Base-by-base conservation (phyloP, 2,329 filamentous ascomycete genomes). In the Phialocephala subalpina region DNA sequence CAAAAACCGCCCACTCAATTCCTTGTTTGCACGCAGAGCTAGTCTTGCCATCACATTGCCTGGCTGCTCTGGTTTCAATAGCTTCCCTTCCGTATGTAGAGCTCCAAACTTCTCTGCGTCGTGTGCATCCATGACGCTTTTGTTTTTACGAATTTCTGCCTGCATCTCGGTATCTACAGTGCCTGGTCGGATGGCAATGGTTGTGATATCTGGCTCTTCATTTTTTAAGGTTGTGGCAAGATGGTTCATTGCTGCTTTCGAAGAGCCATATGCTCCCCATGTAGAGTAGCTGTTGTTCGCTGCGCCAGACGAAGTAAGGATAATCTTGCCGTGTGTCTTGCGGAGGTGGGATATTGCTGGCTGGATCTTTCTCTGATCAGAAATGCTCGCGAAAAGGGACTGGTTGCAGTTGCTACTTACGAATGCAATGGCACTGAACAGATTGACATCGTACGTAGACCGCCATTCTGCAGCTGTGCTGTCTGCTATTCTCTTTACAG, bases 121-220 rank as follows among this genome's bases (percentile, higher is more conserved):
- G 60, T 83, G 82, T 22, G 80, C 79, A 70, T 87, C 85, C 85
- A 92, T 87, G 18, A 79, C 80, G 33, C 80, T 82, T 8, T 85
- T 82, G 77, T 96, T 91, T 65, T 88, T 89, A 59, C 96, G 84
- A 64, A 99, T 86, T 64, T 91, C 86, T n/a, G 84, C 84, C 77
- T 97, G 94, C 94, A 97, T 97, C 60, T 90, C 90, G 0, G 94
- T 97, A 75, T 97, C 92, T 8, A 97, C 91, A 55, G 92, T 88
- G 2, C 94, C 94, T 0, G 94, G 94, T 3, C 90, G 84, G 38
- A 97, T 82, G 0, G 92, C 84, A 0, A 97, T 80, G 14, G 87
- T 89, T 0, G 87, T 92, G 53, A 97, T 88, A 16, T 89, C 83
- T 1, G 90, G 88, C 77, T 97, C 94, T 76, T 97, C 94, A 0